Evolutionary conservation across 495 filamentous ascomycete species (phyloP), one percentile per base, ranked within the genome.

Genomic region (Chaetomidium leptoderma): DNA sequence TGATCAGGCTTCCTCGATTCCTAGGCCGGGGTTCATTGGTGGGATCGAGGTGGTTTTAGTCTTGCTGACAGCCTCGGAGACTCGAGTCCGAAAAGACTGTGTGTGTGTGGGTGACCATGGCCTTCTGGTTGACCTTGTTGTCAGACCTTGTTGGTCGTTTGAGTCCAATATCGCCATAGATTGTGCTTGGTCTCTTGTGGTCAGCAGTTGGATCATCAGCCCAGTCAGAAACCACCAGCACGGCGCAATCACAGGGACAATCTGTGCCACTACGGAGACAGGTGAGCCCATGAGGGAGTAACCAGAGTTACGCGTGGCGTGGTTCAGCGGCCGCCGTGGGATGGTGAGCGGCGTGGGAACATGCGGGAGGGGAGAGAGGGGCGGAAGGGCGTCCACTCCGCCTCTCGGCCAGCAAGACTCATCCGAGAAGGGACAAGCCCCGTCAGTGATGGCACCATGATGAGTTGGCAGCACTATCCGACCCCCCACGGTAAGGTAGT

Each of bases 401-500:
- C 53, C 26, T 11, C 27, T 30, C 51, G 44, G 43, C 50, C 56
- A 48, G 46, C 55, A 39, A 46, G 53, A 30, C 53, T 27, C 33
- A 21, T 29, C 47, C 19, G 43, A 39, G 14, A 19, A 48, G 33
- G 47, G 43, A 37, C 43, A 29, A 30, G 47, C 33, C 44, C 60
- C 59, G 44, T 60, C 51, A 27, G 40, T 33, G 56, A 55, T 61
- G 64, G 53, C 57, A 64, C 61, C 61, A 62, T 66, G 61, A 66
- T 66, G 65, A 52, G 63, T 23, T 67, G 67, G 67, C 63, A 66
- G 53, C 55, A 52, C 50, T 58, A 58, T 65, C 48, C 35, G 51
- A 44, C 37, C 56, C 57, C 55, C 55, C 59, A 63, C 59, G 55
- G 55, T 19, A 40, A 43, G 37, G 45, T 43, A 19, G 27, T n/a